Evolutionary conservation across 2,329 filamentous ascomycete species (phyloP), one percentile per base, ranked within the genome.

Genomic region (Colletotrichum cuscutae): DNA sequence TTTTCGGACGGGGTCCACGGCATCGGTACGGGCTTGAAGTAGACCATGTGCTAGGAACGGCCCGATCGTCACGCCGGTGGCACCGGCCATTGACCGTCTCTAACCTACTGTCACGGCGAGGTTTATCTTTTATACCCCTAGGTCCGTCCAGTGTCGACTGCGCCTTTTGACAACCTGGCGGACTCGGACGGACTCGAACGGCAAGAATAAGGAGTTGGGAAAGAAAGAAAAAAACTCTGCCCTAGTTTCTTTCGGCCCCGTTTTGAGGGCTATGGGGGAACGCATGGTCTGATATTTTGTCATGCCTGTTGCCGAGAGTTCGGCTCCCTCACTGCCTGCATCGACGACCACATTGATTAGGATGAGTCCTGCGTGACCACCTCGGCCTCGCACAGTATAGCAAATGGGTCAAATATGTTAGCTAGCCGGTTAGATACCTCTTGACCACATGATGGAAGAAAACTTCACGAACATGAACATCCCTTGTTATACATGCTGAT

Each of bases 241-340:
- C 52, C 69, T 37, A 13, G 30, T 22, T 22, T 53, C 11, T 46
- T n/a, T 12, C 53, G 53, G 61, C 37, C 42, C 67, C 35, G 57
- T 52, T 35, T 53, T 35, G 64, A 54, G 42, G 53, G 26, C 22
- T 22, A 42, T 54, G 26, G 63, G 58, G 28, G 35, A 5, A 26
- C 42, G 19, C 42, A 42, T 63, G 30, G 28, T 30, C 61, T 54
- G 61, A 61, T 49, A 19, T 49, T 61, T 30, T 49, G 28, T 7
- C 26, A 53, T 52, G 28, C 42, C 53, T 70, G 32, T 57, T 61
- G 54, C 68, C 56, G 63, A 71, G 68, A 22, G 28, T 53, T 56
- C 56, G 63, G 63, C 49, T 60, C 52, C 24, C 62, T 42, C 13
- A 30, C n/a, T 62, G 58, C 30, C 57, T 58, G 56, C 57, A 52